A percentile compares a stretch with the other conserved stretches of the same genome.
Conservation (phyloP, 208 protist genomes). For the Leishmania tropica region DNA sequence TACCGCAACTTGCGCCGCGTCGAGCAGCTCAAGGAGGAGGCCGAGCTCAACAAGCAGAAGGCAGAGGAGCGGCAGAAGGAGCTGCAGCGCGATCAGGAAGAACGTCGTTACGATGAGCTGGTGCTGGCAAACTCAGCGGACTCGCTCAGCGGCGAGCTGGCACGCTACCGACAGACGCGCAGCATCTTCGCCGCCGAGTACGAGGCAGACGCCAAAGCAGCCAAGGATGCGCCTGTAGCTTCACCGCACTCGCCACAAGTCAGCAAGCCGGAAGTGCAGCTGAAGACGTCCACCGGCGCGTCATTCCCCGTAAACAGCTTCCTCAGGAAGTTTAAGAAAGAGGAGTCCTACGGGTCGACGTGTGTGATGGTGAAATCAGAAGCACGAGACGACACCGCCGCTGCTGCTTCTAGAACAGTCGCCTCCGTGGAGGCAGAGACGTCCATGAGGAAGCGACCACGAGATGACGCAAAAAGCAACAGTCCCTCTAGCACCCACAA, state of each 20-base stretch:
- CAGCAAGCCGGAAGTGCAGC: not conserved
- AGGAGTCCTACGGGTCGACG: not conserved
- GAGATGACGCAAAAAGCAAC: constrained; percentile 1
- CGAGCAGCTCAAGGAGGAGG: constrained; percentile 57
- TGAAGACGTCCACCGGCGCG: not conserved
- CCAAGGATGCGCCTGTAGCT: not conserved
- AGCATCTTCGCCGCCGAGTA: constrained; percentile 78
- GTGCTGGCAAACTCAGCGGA: constrained; percentile 34
- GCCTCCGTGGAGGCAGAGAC: not conserved
- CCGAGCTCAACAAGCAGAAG: constrained; percentile 40
- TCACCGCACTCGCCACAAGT: not conserved
- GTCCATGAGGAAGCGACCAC: constrained; percentile 5
- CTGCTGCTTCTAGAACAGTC: not conserved
- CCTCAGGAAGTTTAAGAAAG: constrained; percentile 43
- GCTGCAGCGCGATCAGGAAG: constrained; percentile 71
- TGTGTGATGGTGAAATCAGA: not conserved
- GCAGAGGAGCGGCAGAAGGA: constrained; percentile 48
- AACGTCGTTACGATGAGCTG: constrained; percentile 81
- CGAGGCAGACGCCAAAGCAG: constrained; percentile 16
- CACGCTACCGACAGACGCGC: constrained; percentile 50
- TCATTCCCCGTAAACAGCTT: constrained; percentile 10
- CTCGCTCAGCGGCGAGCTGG: constrained; percentile 35
- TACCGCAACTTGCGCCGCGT: constrained; percentile 72
- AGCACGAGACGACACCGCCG: not conserved
- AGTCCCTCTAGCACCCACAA: not conserved